phyloP scores from a whole-genome alignment of 225 moss, liverwort and hornwort species.

The Anthoceros angustus region DNA sequence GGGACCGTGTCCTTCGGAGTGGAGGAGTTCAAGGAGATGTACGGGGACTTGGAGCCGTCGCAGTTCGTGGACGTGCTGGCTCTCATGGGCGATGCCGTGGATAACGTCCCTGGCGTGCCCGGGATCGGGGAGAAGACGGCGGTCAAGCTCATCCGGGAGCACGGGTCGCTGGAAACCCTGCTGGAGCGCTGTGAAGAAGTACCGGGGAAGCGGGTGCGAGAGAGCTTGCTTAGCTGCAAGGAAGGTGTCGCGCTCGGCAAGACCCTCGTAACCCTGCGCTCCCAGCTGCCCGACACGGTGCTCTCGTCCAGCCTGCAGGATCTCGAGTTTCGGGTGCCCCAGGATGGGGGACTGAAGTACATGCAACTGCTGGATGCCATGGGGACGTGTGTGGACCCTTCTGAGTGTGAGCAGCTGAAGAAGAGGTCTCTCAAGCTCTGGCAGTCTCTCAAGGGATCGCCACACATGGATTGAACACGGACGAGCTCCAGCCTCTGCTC shows the following conservation, averaged over 20 bases:
- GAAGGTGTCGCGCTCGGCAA: conserved; percentile 32
- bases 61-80: conserved; percentile 5
- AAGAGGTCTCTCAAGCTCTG: conserved; percentile 26
- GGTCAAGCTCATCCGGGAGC: background rate
- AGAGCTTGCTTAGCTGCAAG: conserved; percentile 28
- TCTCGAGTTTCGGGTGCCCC: conserved; percentile 23
- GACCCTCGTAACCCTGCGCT: conserved; percentile 25
- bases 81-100: background rate
- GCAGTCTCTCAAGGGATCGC: conserved; percentile 11
- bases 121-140: conserved; percentile 6
- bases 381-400: conserved; percentile 30
- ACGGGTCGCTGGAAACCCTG: conserved; percentile 4
- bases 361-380: conserved; percentile 35
- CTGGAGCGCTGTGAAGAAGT: conserved; percentile 23
- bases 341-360: conserved; percentile 35
- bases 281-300: conserved; percentile 26
- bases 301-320: conserved; percentile 30
- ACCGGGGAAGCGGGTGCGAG: conserved; percentile 26
- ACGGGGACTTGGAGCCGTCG: conserved; percentile 19
- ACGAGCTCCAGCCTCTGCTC: too few relatives aligned
- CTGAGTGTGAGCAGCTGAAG: conserved; percentile 28
- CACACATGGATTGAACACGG: background rate
- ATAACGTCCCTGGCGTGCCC: conserved; percentile 2
- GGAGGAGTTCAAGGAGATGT: conserved; percentile 38
- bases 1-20: conserved; percentile 33